A percentile compares a stretch with the other conserved stretches of the same genome.
phyloP scores from a whole-genome alignment of 306 rosid genomes.

The Cucumis hystrix region DNA sequence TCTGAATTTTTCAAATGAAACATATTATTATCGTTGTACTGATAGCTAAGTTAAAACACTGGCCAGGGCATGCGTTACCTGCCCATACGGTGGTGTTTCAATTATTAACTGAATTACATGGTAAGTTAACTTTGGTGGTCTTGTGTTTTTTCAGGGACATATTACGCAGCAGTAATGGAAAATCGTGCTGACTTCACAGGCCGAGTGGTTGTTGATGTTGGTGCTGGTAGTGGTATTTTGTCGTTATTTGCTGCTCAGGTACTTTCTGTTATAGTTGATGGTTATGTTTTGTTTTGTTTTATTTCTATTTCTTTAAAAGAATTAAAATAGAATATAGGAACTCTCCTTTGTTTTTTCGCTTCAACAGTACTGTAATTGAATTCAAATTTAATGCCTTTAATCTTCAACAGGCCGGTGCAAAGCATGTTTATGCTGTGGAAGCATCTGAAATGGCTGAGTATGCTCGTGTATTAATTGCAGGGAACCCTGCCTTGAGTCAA shows the following conservation, averaged over 20 bases:
- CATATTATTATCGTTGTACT: neutral
- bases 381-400: neutral
- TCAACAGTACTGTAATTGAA: neutral
- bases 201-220: constrained; percentile 91
- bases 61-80: neutral
- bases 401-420: constrained; percentile 79
- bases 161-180: constrained; percentile 83
- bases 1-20: neutral
- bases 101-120: neutral
- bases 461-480: constrained; percentile 70
- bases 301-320: neutral
- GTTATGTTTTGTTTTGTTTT: neutral
- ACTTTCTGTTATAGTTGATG: neutral
- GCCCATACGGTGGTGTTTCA: neutral
- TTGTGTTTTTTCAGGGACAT: constrained; percentile 48
- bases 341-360: neutral
- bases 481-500: constrained; percentile 62
- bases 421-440: constrained; percentile 97
- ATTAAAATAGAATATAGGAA: no score
- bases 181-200: constrained; percentile 75
- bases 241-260: constrained; percentile 99
- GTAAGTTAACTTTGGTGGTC: neutral
- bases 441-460: constrained; percentile 99
- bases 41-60: neutral
- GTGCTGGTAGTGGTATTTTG: constrained; percentile 96